Conservation (phyloP, 805 yeast genomes). For the Saccharomycodes ludwigii region DNA sequence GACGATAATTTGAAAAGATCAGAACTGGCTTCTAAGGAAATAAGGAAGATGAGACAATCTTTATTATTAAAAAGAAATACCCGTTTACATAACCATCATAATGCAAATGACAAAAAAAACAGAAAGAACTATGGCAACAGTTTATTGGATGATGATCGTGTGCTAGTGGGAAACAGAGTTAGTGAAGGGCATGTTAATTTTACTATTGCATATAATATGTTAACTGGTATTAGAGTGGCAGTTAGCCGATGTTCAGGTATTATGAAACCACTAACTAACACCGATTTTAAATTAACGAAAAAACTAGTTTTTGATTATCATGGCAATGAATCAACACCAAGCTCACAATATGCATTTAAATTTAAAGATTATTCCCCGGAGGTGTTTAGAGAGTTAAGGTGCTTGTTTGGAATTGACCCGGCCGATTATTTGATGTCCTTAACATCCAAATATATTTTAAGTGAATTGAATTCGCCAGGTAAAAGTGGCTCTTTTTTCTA, state of each 20-base stretch:
- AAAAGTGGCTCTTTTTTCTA: slow-evolving; percentile 95
- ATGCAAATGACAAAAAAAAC: slow-evolving; percentile 14
- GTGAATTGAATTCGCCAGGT: slow-evolving; percentile 92
- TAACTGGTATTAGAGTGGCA: slow-evolving; percentile 91
- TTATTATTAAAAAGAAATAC: slow-evolving; percentile 33
- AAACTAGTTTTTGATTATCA: slow-evolving; percentile 78
- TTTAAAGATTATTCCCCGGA: slow-evolving; percentile 94
- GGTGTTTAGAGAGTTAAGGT: slow-evolving; percentile 78
- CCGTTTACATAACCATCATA: too few relatives aligned
- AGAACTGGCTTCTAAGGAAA: slow-evolving; percentile 32
- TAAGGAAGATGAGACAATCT: slow-evolving; percentile 38
- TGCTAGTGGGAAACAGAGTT: slow-evolving; percentile 67
- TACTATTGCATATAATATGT: slow-evolving; percentile 91
- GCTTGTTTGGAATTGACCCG: slow-evolving; percentile 77
- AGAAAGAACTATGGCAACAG: slow-evolving; percentile 30
- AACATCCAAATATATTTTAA: slow-evolving; percentile 83
- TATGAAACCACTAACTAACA: slow-evolving; percentile 56
- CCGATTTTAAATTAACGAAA: slow-evolving; percentile 60
- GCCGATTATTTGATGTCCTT: slow-evolving; percentile 89
- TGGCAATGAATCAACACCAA: slow-evolving; percentile 85
- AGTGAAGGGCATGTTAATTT: slow-evolving; percentile 90
- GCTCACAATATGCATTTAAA: slow-evolving; percentile 89
- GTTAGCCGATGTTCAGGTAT: slow-evolving; percentile 86
- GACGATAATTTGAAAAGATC: slow-evolving; percentile 18
- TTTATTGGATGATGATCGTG: slow-evolving; percentile 39